Conservation (phyloP, 1,284 basidiomycete genomes). For the Trichosporon asahii region DNA sequence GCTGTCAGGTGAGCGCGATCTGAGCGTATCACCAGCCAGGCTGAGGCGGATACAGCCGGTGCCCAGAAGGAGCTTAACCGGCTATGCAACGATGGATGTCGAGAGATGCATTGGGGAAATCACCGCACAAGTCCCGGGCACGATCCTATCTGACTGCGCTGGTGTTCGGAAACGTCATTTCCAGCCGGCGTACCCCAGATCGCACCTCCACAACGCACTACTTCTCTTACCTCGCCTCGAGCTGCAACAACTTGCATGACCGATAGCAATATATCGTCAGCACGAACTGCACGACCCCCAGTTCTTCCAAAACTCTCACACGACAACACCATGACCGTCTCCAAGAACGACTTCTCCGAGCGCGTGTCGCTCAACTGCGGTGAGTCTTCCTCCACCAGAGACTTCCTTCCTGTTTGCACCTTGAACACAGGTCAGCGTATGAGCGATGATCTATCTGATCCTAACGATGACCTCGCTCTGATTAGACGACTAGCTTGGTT, state of each 20-base stretch:
- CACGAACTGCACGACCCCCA: not conserved
- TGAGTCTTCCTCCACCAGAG: not conserved
- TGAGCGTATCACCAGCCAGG: not conserved
- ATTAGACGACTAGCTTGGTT: no score
- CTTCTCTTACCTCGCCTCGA: not conserved
- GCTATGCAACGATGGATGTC: not conserved
- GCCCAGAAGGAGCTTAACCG: not conserved
- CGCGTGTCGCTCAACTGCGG: conserved; percentile 7
- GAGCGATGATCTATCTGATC: no score
- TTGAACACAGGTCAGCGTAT: no score
- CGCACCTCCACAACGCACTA: not conserved
- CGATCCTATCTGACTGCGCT: not conserved
- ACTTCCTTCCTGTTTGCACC: no score
- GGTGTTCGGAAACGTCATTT: not conserved
- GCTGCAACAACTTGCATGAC: not conserved
- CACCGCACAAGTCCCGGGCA: not conserved
- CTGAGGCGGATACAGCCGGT: not conserved
- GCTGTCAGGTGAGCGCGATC: not conserved
- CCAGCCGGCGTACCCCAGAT: not conserved
- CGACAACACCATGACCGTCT: not conserved
- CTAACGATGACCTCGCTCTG: no score
- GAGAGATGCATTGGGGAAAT: not conserved
- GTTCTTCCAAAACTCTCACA: not conserved
- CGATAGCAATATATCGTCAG: not conserved
- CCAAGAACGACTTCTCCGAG: not conserved